Base-by-base conservation (phyloP, 257 asterid species). In the Lycium barbarum region DNA sequence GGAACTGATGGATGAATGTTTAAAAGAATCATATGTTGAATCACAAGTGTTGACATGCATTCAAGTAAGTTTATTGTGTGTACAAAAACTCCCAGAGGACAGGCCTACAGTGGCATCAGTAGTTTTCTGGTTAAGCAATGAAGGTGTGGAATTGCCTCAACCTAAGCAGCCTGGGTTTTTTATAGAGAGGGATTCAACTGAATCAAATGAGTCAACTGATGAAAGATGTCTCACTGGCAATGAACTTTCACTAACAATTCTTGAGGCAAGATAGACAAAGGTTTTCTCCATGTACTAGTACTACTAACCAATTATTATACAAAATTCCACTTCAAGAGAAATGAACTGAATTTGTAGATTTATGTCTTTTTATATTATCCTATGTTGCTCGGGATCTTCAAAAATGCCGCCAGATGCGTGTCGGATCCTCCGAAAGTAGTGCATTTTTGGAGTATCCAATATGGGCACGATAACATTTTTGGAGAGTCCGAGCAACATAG, bases 111-210 rank as follows among this genome's bases (percentile, higher is more conserved):
- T 89, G 89, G 54, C 83, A 58, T 84, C 84, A 10, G 81, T 85
- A 15, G 74, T 87, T 2, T 33, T 59, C 79, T 87, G 86, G 90
- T 82, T 89, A 20, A 67, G 87, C 84, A 85, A 84, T 53, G 88
- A 85, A 10, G 85, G 11, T 35, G 59, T 79, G 43, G 59, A 53
- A 22, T 62, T 85, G 62, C 87, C 87, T 74, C 82, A 65, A n/a
- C 87, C 90, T 17, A 88, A 86, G 17, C 83, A 83, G 83, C 92
- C 90, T 47, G 90, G 89, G 15, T 88, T 88, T 61, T 84, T 80
- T 22, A 11, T 82, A 2, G 88, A 85, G 57, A 84, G 84, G 53
- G 80, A 62, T 66, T 45, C 22, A 45, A 26, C n/a, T 26, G 58
- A 70, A 78, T 36, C 66, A 67, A 47, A 20, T 33, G 66, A 70